These are phyloP conservation scores for Discostella pseudostelligera DNA, from an alignment of 108 stramenopile genomes.

Conservation along the genomic window DNA sequence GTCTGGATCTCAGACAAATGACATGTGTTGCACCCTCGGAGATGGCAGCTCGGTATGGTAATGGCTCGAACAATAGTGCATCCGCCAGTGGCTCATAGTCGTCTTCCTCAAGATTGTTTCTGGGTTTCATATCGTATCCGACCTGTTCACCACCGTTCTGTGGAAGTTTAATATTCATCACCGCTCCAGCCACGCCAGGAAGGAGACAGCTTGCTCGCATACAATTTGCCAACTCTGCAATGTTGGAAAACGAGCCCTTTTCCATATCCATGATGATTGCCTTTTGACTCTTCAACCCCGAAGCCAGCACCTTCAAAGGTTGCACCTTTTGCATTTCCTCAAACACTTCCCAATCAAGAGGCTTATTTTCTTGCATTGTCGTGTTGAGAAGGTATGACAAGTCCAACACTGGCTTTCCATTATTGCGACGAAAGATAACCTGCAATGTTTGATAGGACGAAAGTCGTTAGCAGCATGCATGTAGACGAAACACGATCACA, in stretches of 20 bases:
- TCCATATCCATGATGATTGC: constrained; percentile 78
- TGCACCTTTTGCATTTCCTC: constrained; percentile 75
- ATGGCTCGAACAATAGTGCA: constrained; percentile 87
- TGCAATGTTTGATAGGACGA: neutral
- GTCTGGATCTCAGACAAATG: constrained; percentile 83
- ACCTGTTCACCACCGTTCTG: constrained; percentile 3
- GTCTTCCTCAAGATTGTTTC: constrained; percentile 50
- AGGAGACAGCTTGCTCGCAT: constrained; percentile 92
- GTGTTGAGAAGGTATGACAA: constrained; percentile 78
- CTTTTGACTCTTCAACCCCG: constrained; percentile 69
- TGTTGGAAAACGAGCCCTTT: constrained; percentile 68
- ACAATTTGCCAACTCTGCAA: constrained; percentile 77
- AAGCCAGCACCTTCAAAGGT: constrained; percentile 89
- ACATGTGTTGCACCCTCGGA: constrained; percentile 92
- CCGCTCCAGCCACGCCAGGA: constrained; percentile 93
- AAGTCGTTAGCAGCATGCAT: neutral
- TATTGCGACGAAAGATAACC: constrained; percentile 51
- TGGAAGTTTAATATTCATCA: constrained; percentile 56
- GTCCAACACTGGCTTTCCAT: constrained; percentile 90
- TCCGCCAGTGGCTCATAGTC: constrained; percentile 86
- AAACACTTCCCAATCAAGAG: constrained; percentile 92
- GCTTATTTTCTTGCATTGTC: constrained; percentile 82
- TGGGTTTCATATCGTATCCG: constrained; percentile 45
- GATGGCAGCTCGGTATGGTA: constrained; percentile 86
- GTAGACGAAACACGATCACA: neutral